A percentile compares a stretch with the other conserved stretches of the same genome.
These are phyloP conservation scores for Tuber aestivum DNA, from an alignment of 495 filamentous ascomycete species.

Conservation along the genomic window DNA sequence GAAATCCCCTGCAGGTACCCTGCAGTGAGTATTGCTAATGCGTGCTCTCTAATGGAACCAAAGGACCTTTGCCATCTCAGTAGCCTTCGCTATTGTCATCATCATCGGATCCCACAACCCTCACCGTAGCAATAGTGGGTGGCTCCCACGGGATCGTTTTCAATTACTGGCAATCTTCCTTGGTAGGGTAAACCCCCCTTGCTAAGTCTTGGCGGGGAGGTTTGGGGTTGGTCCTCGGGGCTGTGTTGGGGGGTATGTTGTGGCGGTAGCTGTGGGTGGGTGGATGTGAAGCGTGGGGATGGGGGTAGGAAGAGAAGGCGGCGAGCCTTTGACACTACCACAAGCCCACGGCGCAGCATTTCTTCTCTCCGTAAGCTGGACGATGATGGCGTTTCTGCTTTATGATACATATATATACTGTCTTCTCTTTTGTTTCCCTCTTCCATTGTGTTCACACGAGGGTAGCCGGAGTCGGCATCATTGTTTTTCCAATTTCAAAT, in stretches of 20 bases:
- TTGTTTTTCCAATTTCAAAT: background rate
- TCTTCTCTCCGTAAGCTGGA: background rate
- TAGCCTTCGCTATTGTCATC: no score
- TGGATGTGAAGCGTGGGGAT: background rate
- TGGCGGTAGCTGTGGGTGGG: background rate
- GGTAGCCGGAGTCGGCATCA: background rate
- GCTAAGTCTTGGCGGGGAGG: background rate
- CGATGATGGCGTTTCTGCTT: background rate
- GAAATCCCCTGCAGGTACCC: no score
- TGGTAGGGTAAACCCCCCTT: background rate
- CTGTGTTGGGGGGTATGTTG: background rate
- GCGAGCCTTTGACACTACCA: background rate
- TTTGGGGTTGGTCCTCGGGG: background rate
- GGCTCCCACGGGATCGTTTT: background rate
- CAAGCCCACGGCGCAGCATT: background rate
- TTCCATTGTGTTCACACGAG: background rate
- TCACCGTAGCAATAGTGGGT: no score
- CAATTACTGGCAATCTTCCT: background rate
- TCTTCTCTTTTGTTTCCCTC: background rate
- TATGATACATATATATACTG: background rate
- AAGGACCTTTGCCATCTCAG: no score
- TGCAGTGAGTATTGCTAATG: no score
- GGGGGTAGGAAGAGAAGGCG: background rate
- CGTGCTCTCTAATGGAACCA: no score
- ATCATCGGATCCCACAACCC: no score